Base-by-base conservation (phyloP, 805 yeast genomes). In the Nakazawaea molendinolei region DNA sequence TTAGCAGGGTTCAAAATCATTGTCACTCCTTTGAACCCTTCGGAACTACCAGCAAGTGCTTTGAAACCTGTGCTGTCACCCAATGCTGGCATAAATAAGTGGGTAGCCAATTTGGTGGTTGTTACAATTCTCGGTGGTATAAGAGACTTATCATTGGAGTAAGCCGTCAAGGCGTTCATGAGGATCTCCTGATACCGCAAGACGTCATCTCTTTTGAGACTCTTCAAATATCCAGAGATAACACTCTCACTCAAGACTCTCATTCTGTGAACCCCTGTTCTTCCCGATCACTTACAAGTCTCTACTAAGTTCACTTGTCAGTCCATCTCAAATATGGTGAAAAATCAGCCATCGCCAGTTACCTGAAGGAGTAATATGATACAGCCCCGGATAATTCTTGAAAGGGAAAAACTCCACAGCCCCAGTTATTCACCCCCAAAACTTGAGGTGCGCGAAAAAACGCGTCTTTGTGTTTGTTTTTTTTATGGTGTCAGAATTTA, bases 41-140 rank as follows among this genome's bases (percentile, higher is more conserved):
- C 53, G 2, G 61, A 59, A 0, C 82, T 76, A 0, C 77, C 79
- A 14, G 75, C 71, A 15, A 79, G 52, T 0, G 78, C 70, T 55
- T 79, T 79, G 46, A 79, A 59, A 8, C 86, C 86, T 10, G 71
- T 76, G 20, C 55, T 47, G 4, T 68, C 63, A 12, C 75, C 74
- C 4, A 71, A 62, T n/a, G 80, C 71, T 3, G 83, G 81, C 86
- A 79, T 79, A 52, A 74, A 76, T 21, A 79, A 47, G 50, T 78
- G 83, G 1, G 69, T 61, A 3, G 71, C 52, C 42, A 60, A 54
- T 30, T 65, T 51, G 44, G 71, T 52, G 20, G 49, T 46, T 29
- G 64, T 50, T 5, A 72, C 76, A 5, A 67, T 71, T 46, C 85
- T 56, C 26, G 68, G 74, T 3, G 85, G 85, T 14, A 74, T 67